Base-by-base conservation (phyloP, 768 basidiomycete species). In the Neoboletus subvelutipes region DNA sequence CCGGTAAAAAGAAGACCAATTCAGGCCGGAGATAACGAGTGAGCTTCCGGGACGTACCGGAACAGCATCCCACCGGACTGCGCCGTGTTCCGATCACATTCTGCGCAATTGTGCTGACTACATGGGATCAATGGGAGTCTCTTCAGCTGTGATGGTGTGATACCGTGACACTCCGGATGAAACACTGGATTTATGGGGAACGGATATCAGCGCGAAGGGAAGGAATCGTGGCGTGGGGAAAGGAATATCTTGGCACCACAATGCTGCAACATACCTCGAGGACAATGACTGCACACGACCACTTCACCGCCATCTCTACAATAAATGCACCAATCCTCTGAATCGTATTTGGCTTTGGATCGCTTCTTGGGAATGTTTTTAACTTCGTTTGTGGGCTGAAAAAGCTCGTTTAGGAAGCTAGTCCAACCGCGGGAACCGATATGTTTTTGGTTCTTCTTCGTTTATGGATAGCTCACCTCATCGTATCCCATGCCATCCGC, bases 271-370 rank as follows among this genome's bases (percentile, higher is more conserved):
- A 20, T 58, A 83, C 84, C 83, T 71, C 84, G 75, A 43, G 85
- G 85, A 64, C 85, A 86, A 18, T 57, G 50, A 10, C 55, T 34
- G 62, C 85, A 86, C 15, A 77, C 51, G 40, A 78, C 67, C 9
- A 86, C 60, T 45, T 82, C 76, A 0, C 85, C 84, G 1, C 84
- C 85, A 50, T 86, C 85, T 33, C 80, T 74, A 66, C 85, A 86
- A 55, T 77, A 70, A 36, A 80, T 77, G 65, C 85, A 86, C 71
- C 75, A 83, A 57, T 86, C 83, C 64, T 86, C 82, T 29, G 73
- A 78, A 4, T 80, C 83, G 52, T 75, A 79, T 64, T 73, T 73
- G 24, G 51, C 58, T 66, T 55, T 71, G 39, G 65, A 62, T n/a
- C 66, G 65, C 60, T 78, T 78, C 59, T 70, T 68, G 24, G 54